A percentile compares a stretch with the other conserved stretches of the same genome.
Evolutionary conservation across 805 yeast species (phyloP).

Genomic region (Kregervanrija fluxuum): DNA sequence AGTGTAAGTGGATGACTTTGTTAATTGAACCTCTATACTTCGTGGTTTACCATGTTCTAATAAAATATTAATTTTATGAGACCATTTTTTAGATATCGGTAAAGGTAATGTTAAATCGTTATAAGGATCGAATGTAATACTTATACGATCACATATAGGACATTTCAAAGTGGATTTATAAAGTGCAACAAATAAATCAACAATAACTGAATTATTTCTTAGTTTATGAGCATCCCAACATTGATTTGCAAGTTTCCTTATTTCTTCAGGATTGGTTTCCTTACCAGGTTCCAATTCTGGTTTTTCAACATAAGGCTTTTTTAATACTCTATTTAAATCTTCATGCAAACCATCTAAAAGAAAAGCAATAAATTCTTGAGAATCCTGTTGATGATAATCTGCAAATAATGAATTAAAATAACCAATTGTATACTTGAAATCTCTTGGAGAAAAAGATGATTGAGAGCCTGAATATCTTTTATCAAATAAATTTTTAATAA

Average conservation of each 20-base stretch:
- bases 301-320: slow-evolving; percentile 84
- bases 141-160: slow-evolving; percentile 72
- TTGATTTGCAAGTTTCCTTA: slow-evolving; percentile 56
- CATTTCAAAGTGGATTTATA: slow-evolving; percentile 87
- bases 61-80: slow-evolving; percentile 52
- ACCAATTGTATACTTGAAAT: slow-evolving; percentile 74
- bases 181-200: slow-evolving; percentile 83
- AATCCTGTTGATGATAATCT: slow-evolving; percentile 84
- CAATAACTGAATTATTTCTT: slow-evolving; percentile 78
- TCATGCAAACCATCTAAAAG: slow-evolving; percentile 86
- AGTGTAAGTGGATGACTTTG: slow-evolving; percentile 53
- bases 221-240: slow-evolving; percentile 77
- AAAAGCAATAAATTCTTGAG: slow-evolving; percentile 88
- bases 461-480: slow-evolving; percentile 15
- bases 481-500: slow-evolving; percentile 55
- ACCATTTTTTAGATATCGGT: slow-evolving; percentile 73
- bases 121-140: slow-evolving; percentile 90
- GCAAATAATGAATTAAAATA: slow-evolving; percentile 70
- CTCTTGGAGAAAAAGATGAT: slow-evolving; percentile 51
- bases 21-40: slow-evolving; percentile 63
- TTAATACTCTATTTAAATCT: slow-evolving; percentile 73
- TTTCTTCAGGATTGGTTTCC: slow-evolving; percentile 43
- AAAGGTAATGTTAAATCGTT: slow-evolving; percentile 85
- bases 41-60: slow-evolving; percentile 47
- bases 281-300: slow-evolving; percentile 71